Conservation (phyloP, 108 stramenopile species). For the Schizochytrium sp. region DNA sequence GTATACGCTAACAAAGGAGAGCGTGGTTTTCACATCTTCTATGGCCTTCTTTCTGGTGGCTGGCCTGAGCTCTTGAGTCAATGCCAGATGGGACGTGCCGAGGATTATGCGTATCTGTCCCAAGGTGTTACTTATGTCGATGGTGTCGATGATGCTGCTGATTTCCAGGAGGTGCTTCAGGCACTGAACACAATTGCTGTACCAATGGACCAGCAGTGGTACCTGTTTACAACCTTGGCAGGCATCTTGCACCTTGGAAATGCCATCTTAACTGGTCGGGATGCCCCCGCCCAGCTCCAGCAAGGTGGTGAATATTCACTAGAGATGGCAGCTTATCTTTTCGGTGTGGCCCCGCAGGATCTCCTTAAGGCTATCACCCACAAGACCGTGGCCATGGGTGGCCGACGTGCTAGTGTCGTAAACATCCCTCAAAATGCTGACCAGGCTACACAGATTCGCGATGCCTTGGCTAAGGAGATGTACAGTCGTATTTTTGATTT, state of each 20-base stretch:
- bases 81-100: conserved; percentile 63
- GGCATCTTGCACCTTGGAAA: conserved; percentile 69
- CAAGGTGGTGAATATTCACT: conserved; percentile 65
- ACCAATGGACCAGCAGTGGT: conserved; percentile 13
- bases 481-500: conserved; percentile 67
- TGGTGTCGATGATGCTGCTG: conserved; percentile 24
- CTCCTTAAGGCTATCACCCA: conserved; percentile 66
- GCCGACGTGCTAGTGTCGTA: conserved; percentile 37
- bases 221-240: conserved; percentile 67
- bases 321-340: conserved; percentile 79
- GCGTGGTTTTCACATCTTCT: conserved; percentile 70
- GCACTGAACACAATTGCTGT: conserved; percentile 51
- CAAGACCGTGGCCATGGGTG: conserved; percentile 61
- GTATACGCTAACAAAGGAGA: conserved; percentile 24
- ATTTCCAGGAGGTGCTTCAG: conserved; percentile 20
- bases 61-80: conserved; percentile 44
- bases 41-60: conserved; percentile 61
- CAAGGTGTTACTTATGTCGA: conserved; percentile 61
- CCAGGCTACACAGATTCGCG: conserved; percentile 58
- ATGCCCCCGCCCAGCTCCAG: neutral
- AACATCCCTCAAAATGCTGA: conserved; percentile 22
- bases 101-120: conserved; percentile 68
- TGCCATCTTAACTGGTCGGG: conserved; percentile 69
- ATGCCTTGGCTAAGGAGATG: conserved; percentile 68
- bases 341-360: conserved; percentile 85